Conservation (phyloP, 257 asterid genomes). For the Salvia splendens region DNA sequence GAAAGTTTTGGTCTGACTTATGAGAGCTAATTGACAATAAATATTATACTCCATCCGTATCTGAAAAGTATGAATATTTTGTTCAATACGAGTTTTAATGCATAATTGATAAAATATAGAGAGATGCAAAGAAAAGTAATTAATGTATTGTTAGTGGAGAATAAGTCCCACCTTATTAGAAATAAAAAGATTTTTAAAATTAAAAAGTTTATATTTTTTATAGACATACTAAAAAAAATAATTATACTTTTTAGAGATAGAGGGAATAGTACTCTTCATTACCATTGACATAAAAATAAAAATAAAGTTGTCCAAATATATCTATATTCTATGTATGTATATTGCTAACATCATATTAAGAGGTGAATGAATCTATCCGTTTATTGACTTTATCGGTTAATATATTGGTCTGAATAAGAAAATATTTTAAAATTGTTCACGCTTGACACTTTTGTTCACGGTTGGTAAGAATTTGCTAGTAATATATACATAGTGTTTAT, state of each 20-base stretch:
- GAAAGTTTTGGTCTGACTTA: not conserved
- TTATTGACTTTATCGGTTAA: conserved; percentile 19
- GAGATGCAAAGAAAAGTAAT: too few species aligned
- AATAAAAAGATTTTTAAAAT: too few species aligned
- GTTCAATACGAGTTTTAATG: too few species aligned
- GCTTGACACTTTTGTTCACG: not conserved
- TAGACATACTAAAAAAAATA: too few species aligned
- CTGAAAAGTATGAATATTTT: too few species aligned
- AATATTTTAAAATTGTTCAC: not conserved
- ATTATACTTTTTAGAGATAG: too few species aligned
- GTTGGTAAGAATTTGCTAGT: not conserved
- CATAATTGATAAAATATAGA: too few species aligned
- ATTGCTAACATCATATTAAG: not conserved
- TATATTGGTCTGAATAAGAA: conserved; percentile 3
- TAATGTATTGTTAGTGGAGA: not conserved
- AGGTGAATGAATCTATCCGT: conserved; percentile 12
- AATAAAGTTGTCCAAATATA: not conserved
- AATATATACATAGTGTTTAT: too few species aligned
- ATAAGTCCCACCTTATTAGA: not conserved
- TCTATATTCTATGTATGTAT: not conserved
- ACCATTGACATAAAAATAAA: not conserved
- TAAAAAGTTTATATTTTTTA: too few species aligned
- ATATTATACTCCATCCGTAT: too few species aligned
- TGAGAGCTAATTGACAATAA: too few species aligned
- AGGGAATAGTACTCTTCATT: not conserved